A percentile compares a stretch with the other conserved stretches of the same genome.
These are phyloP conservation scores for Microascus cirrosus DNA, from an alignment of 2,329 filamentous ascomycete genomes.

Conservation along the genomic window DNA sequence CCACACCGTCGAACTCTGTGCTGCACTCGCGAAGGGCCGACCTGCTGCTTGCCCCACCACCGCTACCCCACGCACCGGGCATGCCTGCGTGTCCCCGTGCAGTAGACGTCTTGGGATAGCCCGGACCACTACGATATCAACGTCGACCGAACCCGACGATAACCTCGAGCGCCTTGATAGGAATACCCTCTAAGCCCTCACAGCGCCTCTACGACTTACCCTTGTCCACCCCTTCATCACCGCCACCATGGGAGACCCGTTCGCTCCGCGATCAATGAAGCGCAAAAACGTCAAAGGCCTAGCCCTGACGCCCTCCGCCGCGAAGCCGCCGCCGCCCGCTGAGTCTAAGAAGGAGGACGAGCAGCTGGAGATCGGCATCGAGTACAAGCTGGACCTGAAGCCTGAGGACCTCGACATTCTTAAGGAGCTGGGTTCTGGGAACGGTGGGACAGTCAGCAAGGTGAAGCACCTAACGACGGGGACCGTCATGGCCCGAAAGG, in stretches of 20 bases:
- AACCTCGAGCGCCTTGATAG: background rate
- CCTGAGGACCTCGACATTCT: slow-evolving; percentile 87
- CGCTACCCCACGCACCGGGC: too few relatives aligned
- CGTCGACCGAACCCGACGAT: too few relatives aligned
- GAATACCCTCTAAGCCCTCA: background rate
- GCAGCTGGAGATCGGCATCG: slow-evolving; percentile 86
- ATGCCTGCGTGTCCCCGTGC: background rate
- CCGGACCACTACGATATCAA: background rate
- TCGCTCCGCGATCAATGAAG: slow-evolving; percentile 77
- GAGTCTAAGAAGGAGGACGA: slow-evolving; percentile 54
- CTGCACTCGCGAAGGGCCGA: too few relatives aligned
- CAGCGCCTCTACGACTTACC: background rate
- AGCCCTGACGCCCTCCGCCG: slow-evolving; percentile 68
- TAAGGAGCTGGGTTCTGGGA: slow-evolving; percentile 90
- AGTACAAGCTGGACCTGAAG: slow-evolving; percentile 86
- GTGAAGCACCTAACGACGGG: slow-evolving; percentile 91
- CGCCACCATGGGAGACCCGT: slow-evolving; percentile 46
- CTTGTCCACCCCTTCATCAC: background rate
- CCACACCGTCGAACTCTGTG: too few relatives aligned
- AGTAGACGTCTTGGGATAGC: background rate
- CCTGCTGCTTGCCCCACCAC: background rate
- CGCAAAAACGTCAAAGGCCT: slow-evolving; percentile 98
- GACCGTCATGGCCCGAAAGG: slow-evolving; percentile 96
- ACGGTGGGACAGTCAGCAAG: slow-evolving; percentile 97
- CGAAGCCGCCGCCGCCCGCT: slow-evolving; percentile 60